A percentile compares a stretch with the other conserved stretches of the same genome.
Evolutionary conservation across 257 asterid species (phyloP).

Genomic region (Solanum clarkiae): DNA sequence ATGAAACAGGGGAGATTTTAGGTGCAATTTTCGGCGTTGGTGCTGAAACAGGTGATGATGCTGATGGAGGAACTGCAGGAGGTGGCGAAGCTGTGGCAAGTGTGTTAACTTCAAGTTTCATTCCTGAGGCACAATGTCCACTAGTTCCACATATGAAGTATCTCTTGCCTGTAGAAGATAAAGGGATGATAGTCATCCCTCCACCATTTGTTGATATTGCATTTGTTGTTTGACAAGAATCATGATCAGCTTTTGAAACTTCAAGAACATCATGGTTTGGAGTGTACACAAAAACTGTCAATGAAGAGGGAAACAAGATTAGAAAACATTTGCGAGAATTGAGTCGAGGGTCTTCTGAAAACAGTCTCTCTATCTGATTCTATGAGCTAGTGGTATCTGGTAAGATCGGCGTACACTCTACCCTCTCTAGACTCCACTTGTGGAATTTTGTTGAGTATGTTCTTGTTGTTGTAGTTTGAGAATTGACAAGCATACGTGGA

Average conservation of each 20-base stretch:
- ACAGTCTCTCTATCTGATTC: too few relatives aligned
- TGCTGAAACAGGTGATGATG: not conserved
- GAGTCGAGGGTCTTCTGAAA: too few relatives aligned
- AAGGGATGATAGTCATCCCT: conserved; percentile 29
- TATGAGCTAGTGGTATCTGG: too few relatives aligned
- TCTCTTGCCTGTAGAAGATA: conserved; percentile 40
- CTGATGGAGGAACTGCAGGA: not conserved
- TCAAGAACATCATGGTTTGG: conserved; percentile 47
- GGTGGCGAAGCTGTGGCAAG: conserved; percentile 25
- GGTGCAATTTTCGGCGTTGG: not conserved
- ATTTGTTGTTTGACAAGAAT: conserved; percentile 30
- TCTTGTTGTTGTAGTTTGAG: too few relatives aligned
- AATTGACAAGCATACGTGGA: not conserved
- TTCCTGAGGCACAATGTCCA: conserved; percentile 57
- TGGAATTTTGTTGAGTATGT: too few relatives aligned
- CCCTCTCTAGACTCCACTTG: too few relatives aligned
- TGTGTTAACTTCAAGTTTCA: conserved; percentile 45
- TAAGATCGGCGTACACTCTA: too few relatives aligned
- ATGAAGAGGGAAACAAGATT: not conserved
- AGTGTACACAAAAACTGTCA: conserved; percentile 40
- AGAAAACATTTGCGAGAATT: not conserved
- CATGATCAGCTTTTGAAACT: conserved; percentile 44
- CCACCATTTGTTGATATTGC: conserved; percentile 30
- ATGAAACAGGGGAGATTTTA: not conserved
- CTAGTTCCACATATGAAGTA: conserved; percentile 50